These are phyloP conservation scores for Lepidopterella palustris DNA, from an alignment of 495 filamentous ascomycete species.

Conservation along the genomic window DNA sequence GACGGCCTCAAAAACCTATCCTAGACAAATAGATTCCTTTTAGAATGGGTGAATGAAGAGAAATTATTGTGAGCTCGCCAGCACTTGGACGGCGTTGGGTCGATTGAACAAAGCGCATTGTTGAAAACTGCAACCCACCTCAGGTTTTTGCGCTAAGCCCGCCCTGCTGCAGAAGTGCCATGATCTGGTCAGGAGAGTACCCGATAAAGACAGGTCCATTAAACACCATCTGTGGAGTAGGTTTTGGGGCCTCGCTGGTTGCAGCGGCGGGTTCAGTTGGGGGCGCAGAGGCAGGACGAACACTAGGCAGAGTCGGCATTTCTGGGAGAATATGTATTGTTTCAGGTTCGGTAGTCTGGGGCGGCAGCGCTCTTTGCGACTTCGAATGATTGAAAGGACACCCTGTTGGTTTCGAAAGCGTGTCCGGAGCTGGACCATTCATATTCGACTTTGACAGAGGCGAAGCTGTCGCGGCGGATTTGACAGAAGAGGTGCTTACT, in stretches of 20 bases:
- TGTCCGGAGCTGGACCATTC: slow-evolving; percentile 5
- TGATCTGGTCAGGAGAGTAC: slow-evolving; percentile 72
- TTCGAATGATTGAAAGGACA: slow-evolving; percentile 24
- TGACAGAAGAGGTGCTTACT: slow-evolving; percentile 25
- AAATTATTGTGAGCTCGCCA: no score
- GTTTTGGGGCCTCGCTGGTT: neutral
- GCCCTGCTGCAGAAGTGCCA: slow-evolving; percentile 57
- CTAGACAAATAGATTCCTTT: no score
- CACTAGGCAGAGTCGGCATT: neutral
- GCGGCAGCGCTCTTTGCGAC: neutral
- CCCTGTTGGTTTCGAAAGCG: slow-evolving; percentile 7
- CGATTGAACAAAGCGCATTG: no score
- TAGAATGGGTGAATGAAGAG: no score
- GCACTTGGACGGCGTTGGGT: no score
- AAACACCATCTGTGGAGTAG: slow-evolving; percentile 60
- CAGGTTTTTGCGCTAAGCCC: slow-evolving; percentile 11
- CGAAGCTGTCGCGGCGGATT: slow-evolving; percentile 29
- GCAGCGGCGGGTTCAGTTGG: neutral
- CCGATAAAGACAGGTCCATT: slow-evolving; percentile 87
- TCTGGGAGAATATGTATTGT: neutral
- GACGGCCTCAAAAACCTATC: no score
- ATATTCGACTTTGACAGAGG: slow-evolving; percentile 13
- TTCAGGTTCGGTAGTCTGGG: neutral
- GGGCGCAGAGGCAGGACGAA: neutral
- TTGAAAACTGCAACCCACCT: no score